These are phyloP conservation scores for Xanthoceras sorbifolium DNA, from an alignment of 345 rosid species.

Conservation along the genomic window DNA sequence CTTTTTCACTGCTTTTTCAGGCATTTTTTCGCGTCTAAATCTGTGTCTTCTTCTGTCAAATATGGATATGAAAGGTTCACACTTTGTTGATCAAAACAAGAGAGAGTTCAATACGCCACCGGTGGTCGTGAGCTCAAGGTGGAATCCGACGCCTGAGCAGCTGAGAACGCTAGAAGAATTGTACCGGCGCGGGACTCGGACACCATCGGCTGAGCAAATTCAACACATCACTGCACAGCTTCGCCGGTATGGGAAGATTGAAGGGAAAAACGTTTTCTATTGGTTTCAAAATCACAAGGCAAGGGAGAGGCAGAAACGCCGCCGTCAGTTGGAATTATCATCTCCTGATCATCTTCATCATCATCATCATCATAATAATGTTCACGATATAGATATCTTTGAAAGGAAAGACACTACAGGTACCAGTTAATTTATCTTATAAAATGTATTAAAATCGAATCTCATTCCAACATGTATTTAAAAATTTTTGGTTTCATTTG, in stretches of 20 bases:
- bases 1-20: too few species aligned
- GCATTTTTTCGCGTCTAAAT: not conserved
- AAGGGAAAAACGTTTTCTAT: constrained; percentile 95
- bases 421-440: too few species aligned
- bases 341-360: constrained; percentile 24
- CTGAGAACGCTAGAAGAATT: constrained; percentile 81
- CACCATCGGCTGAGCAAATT: constrained; percentile 90
- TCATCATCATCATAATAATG: not conserved
- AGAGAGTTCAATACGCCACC: constrained; percentile 61
- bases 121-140: constrained; percentile 80
- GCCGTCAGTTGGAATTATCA: constrained; percentile 76
- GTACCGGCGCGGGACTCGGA: constrained; percentile 79
- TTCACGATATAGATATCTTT: constrained; percentile 35
- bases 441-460: too few species aligned
- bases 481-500: not conserved
- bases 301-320: constrained; percentile 79
- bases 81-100: constrained; percentile 57
- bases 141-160: constrained; percentile 98
- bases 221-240: constrained; percentile 88
- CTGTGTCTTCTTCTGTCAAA: not conserved
- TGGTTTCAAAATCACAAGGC: constrained; percentile 99
- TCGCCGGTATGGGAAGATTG: constrained; percentile 83
- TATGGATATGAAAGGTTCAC: not conserved
- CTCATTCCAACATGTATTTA: too few species aligned
- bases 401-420: constrained; percentile 54